A percentile compares a stretch with the other conserved stretches of the same genome.
phyloP scores from a whole-genome alignment of 2,329 filamentous ascomycete genomes.

The Colletotrichum sp. region DNA sequence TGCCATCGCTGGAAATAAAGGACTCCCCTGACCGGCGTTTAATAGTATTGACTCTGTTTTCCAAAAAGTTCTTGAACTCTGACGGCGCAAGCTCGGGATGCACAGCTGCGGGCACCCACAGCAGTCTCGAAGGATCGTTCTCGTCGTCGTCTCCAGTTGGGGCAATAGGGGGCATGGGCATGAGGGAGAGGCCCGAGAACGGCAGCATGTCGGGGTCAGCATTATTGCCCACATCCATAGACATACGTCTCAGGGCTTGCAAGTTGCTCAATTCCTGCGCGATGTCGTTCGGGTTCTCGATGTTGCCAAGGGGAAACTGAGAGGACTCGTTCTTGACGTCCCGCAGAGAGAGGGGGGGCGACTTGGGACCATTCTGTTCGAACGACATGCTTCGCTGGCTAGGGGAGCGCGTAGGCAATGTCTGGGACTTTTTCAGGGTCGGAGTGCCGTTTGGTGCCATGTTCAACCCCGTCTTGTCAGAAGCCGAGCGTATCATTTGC shows the following conservation, averaged over 20 bases:
- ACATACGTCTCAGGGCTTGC: constrained; percentile 88
- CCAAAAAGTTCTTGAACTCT: constrained; percentile 96
- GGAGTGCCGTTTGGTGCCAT: constrained; percentile 32
- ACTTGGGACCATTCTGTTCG: constrained; percentile 45
- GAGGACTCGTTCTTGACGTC: constrained; percentile 68
- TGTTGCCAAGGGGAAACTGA: constrained; percentile 85
- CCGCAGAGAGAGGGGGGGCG: constrained; percentile 58
- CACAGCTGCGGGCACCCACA: constrained; percentile 94
- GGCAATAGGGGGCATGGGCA: constrained; percentile 75
- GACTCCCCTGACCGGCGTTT: constrained; percentile 81
- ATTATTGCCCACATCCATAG: constrained; percentile 85
- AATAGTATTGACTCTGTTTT: constrained; percentile 90
- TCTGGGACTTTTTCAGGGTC: constrained; percentile 48
- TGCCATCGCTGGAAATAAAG: constrained; percentile 61
- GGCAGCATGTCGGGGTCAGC: constrained; percentile 78
- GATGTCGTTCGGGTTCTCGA: constrained; percentile 87
- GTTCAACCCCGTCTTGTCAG: constrained; percentile 43
- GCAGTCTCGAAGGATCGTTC: constrained; percentile 83
- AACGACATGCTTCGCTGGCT: constrained; percentile 45
- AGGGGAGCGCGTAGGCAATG: constrained; percentile 40
- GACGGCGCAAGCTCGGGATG: constrained; percentile 94
- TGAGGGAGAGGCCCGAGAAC: constrained; percentile 66
- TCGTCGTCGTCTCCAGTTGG: constrained; percentile 79
- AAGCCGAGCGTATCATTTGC: constrained; percentile 48
- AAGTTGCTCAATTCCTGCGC: constrained; percentile 92